phyloP scores from a whole-genome alignment of 2,329 filamentous ascomycete genomes.

The Claviceps spartinae region DNA sequence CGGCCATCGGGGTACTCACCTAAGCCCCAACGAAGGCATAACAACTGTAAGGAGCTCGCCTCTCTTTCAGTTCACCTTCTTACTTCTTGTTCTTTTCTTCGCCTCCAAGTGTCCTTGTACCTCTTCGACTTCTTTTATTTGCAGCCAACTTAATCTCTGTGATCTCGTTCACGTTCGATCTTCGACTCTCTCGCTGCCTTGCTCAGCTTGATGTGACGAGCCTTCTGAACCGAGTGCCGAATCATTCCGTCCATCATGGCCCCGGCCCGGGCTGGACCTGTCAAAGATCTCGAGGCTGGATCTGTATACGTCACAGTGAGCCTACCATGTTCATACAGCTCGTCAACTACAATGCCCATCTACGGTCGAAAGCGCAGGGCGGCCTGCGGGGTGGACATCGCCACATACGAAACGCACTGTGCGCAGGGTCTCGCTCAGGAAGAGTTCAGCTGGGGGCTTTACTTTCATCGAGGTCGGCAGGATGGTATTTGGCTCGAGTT shows the following conservation, averaged over 20 bases:
- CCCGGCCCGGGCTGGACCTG: neutral
- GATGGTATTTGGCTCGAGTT: slow-evolving; percentile 16
- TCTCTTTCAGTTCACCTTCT: no score
- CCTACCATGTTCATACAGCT: neutral
- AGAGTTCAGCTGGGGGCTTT: slow-evolving; percentile 24
- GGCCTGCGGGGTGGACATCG: slow-evolving; percentile 7
- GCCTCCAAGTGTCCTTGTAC: no score
- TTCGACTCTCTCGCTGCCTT: no score
- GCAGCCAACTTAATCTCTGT: no score
- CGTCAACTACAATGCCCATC: neutral
- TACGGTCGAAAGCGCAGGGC: neutral
- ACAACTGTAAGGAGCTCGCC: no score
- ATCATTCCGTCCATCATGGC: neutral
- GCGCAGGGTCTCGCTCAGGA: slow-evolving; percentile 11
- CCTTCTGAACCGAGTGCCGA: neutral
- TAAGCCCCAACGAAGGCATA: no score
- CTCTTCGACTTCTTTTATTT: no score
- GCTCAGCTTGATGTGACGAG: no score
- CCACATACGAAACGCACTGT: slow-evolving; percentile 10
- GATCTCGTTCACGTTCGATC: neutral
- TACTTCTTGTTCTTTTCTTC: no score
- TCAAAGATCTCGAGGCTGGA: slow-evolving; percentile 4
- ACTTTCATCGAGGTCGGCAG: slow-evolving; percentile 16
- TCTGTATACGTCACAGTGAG: slow-evolving; percentile 6
- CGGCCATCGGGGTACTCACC: no score